Evolutionary conservation across 192 early-diverging fungal species (phyloP), one percentile per base, ranked within the genome.

Genomic region (Backusella psychrophila): DNA sequence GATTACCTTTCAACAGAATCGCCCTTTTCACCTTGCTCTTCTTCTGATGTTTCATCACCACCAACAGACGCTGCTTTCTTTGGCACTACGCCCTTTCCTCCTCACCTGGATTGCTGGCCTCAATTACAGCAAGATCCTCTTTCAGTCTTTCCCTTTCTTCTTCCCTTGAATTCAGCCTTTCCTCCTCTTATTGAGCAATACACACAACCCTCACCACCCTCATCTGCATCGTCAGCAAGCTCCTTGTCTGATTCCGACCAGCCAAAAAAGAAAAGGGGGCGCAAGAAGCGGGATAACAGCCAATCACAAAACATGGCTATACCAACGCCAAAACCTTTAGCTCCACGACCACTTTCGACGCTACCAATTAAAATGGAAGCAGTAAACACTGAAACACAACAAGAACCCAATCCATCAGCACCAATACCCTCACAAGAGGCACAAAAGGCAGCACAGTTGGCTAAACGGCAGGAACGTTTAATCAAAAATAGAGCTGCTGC

Each of bases 401-500:
- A 73, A 33, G 38, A 83, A 78, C 77, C 33, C 33, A 33, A 33
- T 33, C 33, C 33, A 33, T 33, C 33, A 33, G 2, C 26, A 38
- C 21, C 69, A 12, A 21, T 7, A 11, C 17, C 15, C 15, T 21
- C 77, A 19, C 72, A 73, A 46, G 70, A 78, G 59, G 73, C 78
- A 26, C 81, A 83, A 69, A 82, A 82, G 15, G 86, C 86, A 0
- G 80, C 81, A 1, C 83, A 84, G 34, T 82, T 88, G 38, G 85
- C 89, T 38, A 98, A 97, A 81, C 87, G 93, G 31, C 93, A 95
- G 76, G 93, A 95, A 74, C 86, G 96, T 38, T 80, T 98, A 74
- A 95, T 98, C 69, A 96, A 96, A 86, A 98, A 98, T 82, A 90
- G 96, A 14, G 95, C 93, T 4, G 94, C 94, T 0, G 96, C 96